phyloP scores from a whole-genome alignment of 176 grass and related monocot species.

The Avena eriantha region DNA sequence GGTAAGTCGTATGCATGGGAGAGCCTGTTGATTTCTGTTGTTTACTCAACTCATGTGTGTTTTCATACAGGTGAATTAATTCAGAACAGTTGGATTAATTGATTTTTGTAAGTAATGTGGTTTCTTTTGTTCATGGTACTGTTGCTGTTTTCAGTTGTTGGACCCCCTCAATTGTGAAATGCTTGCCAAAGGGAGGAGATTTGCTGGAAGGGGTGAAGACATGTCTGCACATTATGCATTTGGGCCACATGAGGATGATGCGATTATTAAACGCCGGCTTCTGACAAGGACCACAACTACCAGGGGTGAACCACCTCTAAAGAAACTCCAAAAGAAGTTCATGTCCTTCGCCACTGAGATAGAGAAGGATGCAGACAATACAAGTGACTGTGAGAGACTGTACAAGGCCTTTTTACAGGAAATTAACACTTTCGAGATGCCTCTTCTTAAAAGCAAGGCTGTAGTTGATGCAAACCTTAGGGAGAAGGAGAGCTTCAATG shows the following conservation, averaged over 20 bases:
- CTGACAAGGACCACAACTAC: conserved; percentile 85
- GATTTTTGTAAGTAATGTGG: background rate
- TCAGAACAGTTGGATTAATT: background rate
- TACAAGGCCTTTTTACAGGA: conserved; percentile 83
- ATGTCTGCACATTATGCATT: conserved; percentile 83
- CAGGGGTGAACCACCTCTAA: conserved; percentile 83
- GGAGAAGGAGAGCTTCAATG: conserved; percentile 90
- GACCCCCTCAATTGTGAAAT: conserved; percentile 29
- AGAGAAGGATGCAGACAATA: conserved; percentile 65
- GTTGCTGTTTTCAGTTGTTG: conserved; percentile 24
- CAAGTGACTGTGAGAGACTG: conserved; percentile 68
- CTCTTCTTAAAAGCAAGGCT: conserved; percentile 77
- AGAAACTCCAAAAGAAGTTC: conserved; percentile 95
- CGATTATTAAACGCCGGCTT: conserved; percentile 92
- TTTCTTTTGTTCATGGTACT: conserved; percentile 32
- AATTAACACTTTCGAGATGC: conserved; percentile 77
- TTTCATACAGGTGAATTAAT: background rate
- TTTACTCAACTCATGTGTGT: background rate
- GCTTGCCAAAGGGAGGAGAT: conserved; percentile 73
- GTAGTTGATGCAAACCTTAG: conserved; percentile 85
- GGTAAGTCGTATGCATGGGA: background rate
- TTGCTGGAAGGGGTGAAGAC: conserved; percentile 64
- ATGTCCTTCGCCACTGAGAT: conserved; percentile 71
- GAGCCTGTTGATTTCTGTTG: background rate
- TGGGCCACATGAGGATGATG: conserved; percentile 71